These are phyloP conservation scores for Neurospora tetrasperma DNA, from an alignment of 495 filamentous ascomycete genomes.

Conservation along the genomic window DNA sequence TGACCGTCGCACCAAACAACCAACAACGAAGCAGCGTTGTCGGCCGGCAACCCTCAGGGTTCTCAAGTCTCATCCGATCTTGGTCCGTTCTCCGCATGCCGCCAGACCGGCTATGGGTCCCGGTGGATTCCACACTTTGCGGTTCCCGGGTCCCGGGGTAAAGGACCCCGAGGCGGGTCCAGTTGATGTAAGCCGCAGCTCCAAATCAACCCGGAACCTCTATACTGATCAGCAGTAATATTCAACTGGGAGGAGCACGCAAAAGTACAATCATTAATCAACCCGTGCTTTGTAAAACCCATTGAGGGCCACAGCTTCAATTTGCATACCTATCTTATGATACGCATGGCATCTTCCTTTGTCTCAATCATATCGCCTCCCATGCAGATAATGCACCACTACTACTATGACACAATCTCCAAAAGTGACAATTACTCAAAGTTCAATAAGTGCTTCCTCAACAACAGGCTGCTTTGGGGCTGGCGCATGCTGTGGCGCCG, in stretches of 20 bases:
- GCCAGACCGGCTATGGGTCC: background rate
- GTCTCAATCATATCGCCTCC: background rate
- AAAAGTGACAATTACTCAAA: constrained; percentile 30
- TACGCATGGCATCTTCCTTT: background rate
- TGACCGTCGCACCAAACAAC: background rate
- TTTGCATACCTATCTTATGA: background rate
- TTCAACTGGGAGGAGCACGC: background rate
- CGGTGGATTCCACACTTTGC: background rate
- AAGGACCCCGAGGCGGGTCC: background rate
- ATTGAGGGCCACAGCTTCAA: background rate
- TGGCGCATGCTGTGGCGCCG: constrained; percentile 49
- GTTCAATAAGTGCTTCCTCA: constrained; percentile 90
- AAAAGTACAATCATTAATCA: background rate
- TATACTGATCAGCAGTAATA: background rate
- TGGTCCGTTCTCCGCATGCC: background rate
- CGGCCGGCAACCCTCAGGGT: background rate
- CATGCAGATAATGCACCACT: constrained; percentile 22
- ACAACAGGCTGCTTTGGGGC: constrained; percentile 46
- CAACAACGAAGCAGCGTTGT: background rate
- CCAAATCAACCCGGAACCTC: background rate
- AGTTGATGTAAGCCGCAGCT: background rate
- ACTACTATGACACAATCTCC: constrained; percentile 34
- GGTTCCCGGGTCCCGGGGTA: background rate
- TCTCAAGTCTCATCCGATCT: background rate
- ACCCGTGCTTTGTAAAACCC: background rate